Evolutionary conservation across 1,139 yeast genomes (phyloP), one percentile per base, ranked within the genome.

Genomic region (Hansenula sp.): DNA sequence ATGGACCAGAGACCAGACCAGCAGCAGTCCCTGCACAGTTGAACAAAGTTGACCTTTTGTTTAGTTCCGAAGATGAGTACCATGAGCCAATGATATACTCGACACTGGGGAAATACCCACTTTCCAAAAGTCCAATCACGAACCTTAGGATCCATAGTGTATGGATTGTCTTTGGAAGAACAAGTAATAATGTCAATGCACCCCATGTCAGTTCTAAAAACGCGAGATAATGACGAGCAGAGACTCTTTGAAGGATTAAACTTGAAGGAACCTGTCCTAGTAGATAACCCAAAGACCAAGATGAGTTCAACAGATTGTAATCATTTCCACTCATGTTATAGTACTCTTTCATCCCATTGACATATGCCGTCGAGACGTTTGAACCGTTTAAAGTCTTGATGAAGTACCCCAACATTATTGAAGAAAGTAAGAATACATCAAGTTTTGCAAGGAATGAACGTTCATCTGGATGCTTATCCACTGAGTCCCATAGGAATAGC

Each of bases 331-430:
- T 61, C 72, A 80, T 72, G 6, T 59, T 47, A 48, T 72, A 72
- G 47, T 73, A 76, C 48, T 79, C 82, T 45, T 70, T 65, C 85
- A 81, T 78, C 16, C 86, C 85, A 44, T 79, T 76, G 32, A 78
- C 81, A 55, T 76, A 81, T 2, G 60, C 80, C 12, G 77, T 74
- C 30, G 72, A 62, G n/a, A 76, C 57, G 51, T 76, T 76, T 7
- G 65, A 57, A 50, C 71, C 77, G 49, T 76, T 73, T 48, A 76
- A 63, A 38, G 67, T 59, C 51, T 67, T 66, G 47, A 66, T 60
- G 50, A 67, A 67, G 50, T 65, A 66, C 10, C 78, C 77, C 46
- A 70, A 54, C 68, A 73, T 69, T 1, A 75, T 66, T 19, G 74
- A 70, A 29, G 69, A 60, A 30, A 75, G 54, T 34, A 74, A 53